Evolutionary conservation across 2,329 filamentous ascomycete genomes (phyloP).

Genomic region (Thermoascus crustaceus): DNA sequence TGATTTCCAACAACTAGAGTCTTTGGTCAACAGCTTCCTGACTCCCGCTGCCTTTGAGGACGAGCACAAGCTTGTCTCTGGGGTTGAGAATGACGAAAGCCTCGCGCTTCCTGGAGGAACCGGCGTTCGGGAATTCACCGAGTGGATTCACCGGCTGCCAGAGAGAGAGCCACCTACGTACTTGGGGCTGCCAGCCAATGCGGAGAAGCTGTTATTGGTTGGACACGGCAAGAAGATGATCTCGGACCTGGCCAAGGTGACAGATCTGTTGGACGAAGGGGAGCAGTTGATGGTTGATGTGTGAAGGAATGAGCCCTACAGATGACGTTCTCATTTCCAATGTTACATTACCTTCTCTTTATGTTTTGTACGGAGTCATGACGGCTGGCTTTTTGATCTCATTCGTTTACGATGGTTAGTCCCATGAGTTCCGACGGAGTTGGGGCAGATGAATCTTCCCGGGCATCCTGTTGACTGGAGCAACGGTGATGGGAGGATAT

Average conservation of each 20-base stretch:
- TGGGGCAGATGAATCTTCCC: no score
- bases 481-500: background rate
- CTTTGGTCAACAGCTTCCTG: constrained; percentile 68
- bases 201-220: constrained; percentile 88
- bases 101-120: constrained; percentile 74
- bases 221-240: constrained; percentile 81
- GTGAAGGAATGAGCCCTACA: constrained; percentile 16
- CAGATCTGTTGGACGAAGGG: constrained; percentile 82
- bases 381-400: background rate
- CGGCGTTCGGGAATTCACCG: constrained; percentile 73
- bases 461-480: background rate
- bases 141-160: constrained; percentile 84
- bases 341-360: constrained; percentile 3
- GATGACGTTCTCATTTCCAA: constrained; percentile 7
- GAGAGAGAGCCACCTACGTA: constrained; percentile 96
- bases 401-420: no score
- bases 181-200: constrained; percentile 85
- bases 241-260: constrained; percentile 73
- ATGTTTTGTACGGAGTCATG: constrained; percentile 2
- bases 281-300: constrained; percentile 76
- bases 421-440: no score
- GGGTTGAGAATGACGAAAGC: constrained; percentile 49
- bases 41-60: constrained; percentile 87
- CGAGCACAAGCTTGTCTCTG: constrained; percentile 78
- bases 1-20: constrained; percentile 66